These are phyloP conservation scores for Phoma herbarum DNA, from an alignment of 2,329 filamentous ascomycete genomes.

Conservation along the genomic window DNA sequence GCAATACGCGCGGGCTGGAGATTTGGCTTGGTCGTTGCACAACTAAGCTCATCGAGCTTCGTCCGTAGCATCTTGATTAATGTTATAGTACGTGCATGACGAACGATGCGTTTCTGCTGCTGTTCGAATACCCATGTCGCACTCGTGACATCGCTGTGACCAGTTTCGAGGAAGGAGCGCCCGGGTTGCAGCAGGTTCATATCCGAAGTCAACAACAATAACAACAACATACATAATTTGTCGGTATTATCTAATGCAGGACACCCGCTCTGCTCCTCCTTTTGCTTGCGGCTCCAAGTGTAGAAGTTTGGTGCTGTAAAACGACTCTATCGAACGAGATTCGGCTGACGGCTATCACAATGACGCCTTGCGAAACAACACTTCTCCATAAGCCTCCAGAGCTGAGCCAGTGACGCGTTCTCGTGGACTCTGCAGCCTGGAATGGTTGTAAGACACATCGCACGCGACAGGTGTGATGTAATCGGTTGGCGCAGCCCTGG, in stretches of 20 bases:
- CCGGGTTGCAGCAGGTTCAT: not conserved
- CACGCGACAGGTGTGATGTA: conserved; percentile 30
- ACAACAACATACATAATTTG: too few species aligned
- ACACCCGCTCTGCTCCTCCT: not conserved
- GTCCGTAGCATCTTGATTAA: too few species aligned
- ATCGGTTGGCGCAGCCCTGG: conserved; percentile 27
- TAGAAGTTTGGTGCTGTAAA: not conserved
- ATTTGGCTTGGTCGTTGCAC: too few species aligned
- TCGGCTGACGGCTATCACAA: conserved; percentile 4
- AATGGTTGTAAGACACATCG: conserved; percentile 2
- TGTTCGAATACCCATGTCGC: not conserved
- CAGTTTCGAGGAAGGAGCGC: not conserved
- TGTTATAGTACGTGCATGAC: not conserved
- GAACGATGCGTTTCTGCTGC: not conserved
- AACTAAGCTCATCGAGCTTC: too few species aligned
- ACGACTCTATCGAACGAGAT: not conserved
- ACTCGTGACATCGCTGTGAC: not conserved
- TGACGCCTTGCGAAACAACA: not conserved
- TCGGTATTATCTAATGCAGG: not conserved
- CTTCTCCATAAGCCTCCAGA: not conserved
- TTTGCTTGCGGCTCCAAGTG: not conserved
- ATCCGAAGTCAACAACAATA: not conserved
- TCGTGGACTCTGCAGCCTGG: conserved; percentile 24
- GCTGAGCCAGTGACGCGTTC: conserved; percentile 35
- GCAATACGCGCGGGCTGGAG: too few species aligned